A percentile compares a stretch with the other conserved stretches of the same genome.
phyloP scores from a whole-genome alignment of 352 stramenopile genomes.

The Globisporangium apiculatum region DNA sequence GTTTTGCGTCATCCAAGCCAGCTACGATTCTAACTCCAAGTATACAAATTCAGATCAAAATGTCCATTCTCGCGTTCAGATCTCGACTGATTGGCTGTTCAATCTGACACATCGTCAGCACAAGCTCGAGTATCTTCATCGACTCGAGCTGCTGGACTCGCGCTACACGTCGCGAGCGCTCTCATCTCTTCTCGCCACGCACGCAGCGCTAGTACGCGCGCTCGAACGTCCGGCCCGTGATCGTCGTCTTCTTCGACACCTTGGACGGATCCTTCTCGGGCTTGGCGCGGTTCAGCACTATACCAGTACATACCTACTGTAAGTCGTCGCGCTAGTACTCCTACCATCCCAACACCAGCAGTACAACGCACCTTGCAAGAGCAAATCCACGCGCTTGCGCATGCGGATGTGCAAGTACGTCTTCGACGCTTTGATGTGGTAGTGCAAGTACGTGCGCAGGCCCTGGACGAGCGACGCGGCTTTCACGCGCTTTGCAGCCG shows the following conservation, averaged over 20 bases:
- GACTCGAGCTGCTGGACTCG: too few relatives aligned
- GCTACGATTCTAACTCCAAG: too few relatives aligned
- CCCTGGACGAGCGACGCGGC: conserved; percentile 79
- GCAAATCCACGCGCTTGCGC: conserved; percentile 88
- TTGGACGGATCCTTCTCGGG: conserved; percentile 87
- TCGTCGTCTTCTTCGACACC: conserved; percentile 90
- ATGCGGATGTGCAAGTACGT: conserved; percentile 95
- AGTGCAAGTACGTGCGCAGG: conserved; percentile 93
- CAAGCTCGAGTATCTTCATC: too few relatives aligned
- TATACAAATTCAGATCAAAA: too few relatives aligned
- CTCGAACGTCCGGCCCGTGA: conserved; percentile 86
- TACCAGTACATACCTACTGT: background rate
- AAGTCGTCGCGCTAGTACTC: background rate
- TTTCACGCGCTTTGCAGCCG: conserved; percentile 83
- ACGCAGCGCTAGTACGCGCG: conserved; percentile 34
- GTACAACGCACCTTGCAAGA: conserved; percentile 76
- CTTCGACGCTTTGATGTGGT: conserved; percentile 96
- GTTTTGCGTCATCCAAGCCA: too few relatives aligned
- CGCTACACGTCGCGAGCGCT: too few relatives aligned
- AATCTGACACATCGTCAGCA: too few relatives aligned
- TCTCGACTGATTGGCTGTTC: too few relatives aligned
- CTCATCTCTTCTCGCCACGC: background rate
- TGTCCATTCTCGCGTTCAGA: too few relatives aligned
- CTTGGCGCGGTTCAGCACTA: conserved; percentile 88
- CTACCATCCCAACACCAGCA: background rate